Base-by-base conservation (phyloP, 1,284 basidiomycete genomes). In the Sanguinoderma infundibulare region DNA sequence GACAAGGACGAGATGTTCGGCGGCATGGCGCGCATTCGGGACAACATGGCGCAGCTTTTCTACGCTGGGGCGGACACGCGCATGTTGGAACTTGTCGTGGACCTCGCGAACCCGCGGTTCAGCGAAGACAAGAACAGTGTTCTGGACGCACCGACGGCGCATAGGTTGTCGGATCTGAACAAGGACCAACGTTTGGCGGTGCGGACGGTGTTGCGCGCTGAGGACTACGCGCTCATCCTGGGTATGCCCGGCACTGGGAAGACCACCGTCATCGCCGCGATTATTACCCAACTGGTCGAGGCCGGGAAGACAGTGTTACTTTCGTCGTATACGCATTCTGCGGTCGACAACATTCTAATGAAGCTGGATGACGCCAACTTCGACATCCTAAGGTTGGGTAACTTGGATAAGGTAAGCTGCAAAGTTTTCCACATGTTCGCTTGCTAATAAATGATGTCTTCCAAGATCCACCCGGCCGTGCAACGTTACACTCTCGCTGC, bases 181-280 rank as follows among this genome's bases (percentile, higher is more conserved):
- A 70, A 75, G 0, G 89, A 90, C 63, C 98, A 99, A 76, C 74
- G 79, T 49, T 74, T 74, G 2, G 96, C 96, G 0, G 83, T 98
- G 72, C 74, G 78, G 32, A 90, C 87, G 64, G 93, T 92, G 2
- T 75, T 98, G 17, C 79, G 81, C 2, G 94, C 97, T 0, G 79
- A 87, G 62, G 96, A 99, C 74, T 99, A 98, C 73, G 90, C 96
- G 0, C 78, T 98, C 49, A 85, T 99, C 34, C 82, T 98, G 5
- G 98, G 97, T 26, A 98, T 99, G 98, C 97, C 97, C 1, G 97
- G 97, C 0, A 98, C 98, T 2, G 97, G 97, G 9, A 99, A 99
- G 78, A 98, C 97, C 36, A 98, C 96, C 0, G 93, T 97, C 4
- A 92, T 98, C 57, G 94, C 94, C 0, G 90, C 94, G 42, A 84